Conservation (phyloP, 108 stramenopile genomes). For the Nitzschia putrida region DNA sequence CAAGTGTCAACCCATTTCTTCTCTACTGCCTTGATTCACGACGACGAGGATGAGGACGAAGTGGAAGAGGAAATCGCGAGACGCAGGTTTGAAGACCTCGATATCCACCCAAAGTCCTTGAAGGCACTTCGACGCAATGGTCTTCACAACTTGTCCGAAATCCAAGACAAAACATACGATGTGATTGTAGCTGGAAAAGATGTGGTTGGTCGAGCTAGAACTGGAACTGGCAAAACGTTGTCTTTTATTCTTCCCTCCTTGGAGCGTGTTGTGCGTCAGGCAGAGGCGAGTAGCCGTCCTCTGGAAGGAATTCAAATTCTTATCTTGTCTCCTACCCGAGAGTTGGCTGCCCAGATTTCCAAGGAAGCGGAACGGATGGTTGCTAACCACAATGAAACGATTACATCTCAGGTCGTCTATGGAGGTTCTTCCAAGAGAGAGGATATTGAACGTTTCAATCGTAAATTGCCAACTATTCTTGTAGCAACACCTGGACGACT, state of each 20-base stretch:
- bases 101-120: constrained; percentile 32
- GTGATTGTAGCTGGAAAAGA: constrained; percentile 61
- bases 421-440: constrained; percentile 85
- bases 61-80: not conserved
- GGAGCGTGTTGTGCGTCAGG: constrained; percentile 38
- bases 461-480: constrained; percentile 62
- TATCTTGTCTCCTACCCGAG: constrained; percentile 91
- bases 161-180: constrained; percentile 85
- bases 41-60: not conserved
- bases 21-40: not conserved
- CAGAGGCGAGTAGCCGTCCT: not conserved
- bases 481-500: constrained; percentile 95
- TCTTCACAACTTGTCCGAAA: constrained; percentile 78
- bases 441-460: constrained; percentile 53
- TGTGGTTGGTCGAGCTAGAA: constrained; percentile 89
- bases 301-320: constrained; percentile 47
- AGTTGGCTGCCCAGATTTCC: constrained; percentile 90
- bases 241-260: constrained; percentile 94
- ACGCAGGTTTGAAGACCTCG: constrained; percentile 33
- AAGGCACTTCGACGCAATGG: constrained; percentile 37
- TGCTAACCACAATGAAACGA: constrained; percentile 27
- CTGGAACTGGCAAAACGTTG: constrained; percentile 98
- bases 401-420: constrained; percentile 57
- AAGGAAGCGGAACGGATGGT: constrained; percentile 69
- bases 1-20: not conserved